Evolutionary conservation across 1,284 basidiomycete genomes (phyloP).

Genomic region (Cutaneotrichosporon sp.): DNA sequence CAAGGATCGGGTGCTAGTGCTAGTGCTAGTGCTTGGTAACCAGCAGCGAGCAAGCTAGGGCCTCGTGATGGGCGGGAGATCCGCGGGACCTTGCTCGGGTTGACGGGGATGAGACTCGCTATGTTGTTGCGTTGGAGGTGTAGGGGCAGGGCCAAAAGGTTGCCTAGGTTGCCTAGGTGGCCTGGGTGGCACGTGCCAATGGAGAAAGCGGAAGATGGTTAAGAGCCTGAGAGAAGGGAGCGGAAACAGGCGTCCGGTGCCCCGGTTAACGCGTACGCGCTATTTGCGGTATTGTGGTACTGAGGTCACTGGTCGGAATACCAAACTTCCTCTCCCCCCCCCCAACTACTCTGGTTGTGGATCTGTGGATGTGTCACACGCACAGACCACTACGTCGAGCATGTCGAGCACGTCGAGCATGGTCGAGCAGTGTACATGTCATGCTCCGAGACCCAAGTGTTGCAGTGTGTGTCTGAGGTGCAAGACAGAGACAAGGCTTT

Average conservation of each 20-base stretch:
- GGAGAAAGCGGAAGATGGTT: not conserved
- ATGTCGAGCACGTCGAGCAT: no score
- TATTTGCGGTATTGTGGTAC: not conserved
- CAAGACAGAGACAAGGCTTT: no score
- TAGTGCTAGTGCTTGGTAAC: not conserved
- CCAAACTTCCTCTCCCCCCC: not conserved
- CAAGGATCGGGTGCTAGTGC: not conserved
- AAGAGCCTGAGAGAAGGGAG: not conserved
- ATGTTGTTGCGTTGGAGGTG: not conserved
- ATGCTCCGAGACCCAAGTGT: no score
- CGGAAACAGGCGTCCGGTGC: not conserved
- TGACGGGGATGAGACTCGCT: not conserved
- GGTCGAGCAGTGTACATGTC: not conserved
- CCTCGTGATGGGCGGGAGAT: not conserved
- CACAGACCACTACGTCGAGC: not conserved
- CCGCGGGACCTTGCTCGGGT: not conserved
- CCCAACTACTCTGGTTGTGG: not conserved
- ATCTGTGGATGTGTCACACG: not conserved
- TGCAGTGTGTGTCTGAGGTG: no score
- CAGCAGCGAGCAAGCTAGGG: not conserved
- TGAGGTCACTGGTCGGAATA: not conserved
- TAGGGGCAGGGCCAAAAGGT: not conserved
- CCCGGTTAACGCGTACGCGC: not conserved
- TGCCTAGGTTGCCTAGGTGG: no score
- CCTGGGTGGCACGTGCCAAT: not conserved